Evolutionary conservation across 2,329 filamentous ascomycete genomes (phyloP).

Genomic region (Raffaelea arxii): DNA sequence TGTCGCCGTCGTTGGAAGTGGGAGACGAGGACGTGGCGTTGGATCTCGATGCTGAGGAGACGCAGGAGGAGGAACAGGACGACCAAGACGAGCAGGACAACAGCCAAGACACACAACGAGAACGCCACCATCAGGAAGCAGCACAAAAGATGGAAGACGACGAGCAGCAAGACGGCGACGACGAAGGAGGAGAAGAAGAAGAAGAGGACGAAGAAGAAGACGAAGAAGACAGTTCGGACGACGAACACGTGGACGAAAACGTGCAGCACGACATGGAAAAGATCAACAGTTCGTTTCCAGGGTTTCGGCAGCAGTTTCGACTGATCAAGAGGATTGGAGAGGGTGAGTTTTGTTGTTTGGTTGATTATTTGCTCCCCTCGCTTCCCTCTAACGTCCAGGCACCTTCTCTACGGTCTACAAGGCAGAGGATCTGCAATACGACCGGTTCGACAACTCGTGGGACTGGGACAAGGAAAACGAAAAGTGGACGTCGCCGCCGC

Average conservation of each 20-base stretch:
- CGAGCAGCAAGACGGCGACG: constrained; percentile 25
- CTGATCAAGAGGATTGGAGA: constrained; percentile 96
- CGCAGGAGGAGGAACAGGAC: constrained; percentile 33
- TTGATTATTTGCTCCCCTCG: neutral
- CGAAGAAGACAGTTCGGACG: constrained; percentile 43
- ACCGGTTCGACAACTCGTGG: constrained; percentile 78
- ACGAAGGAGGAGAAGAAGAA: constrained; percentile 20
- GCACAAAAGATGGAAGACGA: constrained; percentile 29
- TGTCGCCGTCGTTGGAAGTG: no score
- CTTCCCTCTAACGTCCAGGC: constrained; percentile 39
- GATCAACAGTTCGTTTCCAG: constrained; percentile 71
- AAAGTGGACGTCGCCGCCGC: constrained; percentile 60
- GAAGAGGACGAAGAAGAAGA: constrained; percentile 27
- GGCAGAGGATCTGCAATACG: constrained; percentile 83
- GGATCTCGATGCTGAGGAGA: constrained; percentile 32
- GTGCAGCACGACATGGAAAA: constrained; percentile 82
- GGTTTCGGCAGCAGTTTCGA: constrained; percentile 74
- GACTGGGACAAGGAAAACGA: constrained; percentile 60
- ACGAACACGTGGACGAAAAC: constrained; percentile 52
- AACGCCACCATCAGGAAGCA: no score
- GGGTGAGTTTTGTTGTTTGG: constrained; percentile 42
- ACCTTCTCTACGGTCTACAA: constrained; percentile 99
- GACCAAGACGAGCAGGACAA: constrained; percentile 17
- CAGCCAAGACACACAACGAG: no score
- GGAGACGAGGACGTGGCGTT: constrained; percentile 18